Evolutionary conservation across 208 protist genomes (phyloP).

Genomic region (Naegleria lovaniensis): DNA sequence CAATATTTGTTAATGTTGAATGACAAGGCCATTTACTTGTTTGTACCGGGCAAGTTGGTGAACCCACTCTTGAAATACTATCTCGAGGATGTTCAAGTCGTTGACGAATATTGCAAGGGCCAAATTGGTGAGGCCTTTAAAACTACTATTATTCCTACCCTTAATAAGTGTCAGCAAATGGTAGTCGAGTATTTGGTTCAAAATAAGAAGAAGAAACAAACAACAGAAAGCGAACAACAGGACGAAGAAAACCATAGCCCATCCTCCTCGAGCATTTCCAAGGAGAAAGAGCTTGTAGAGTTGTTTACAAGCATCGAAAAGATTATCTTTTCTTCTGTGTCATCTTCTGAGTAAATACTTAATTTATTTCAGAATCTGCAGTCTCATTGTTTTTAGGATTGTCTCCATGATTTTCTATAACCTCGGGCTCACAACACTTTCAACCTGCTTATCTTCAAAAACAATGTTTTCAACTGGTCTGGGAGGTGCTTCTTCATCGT

Average conservation of each 20-base stretch:
- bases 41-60: not conserved
- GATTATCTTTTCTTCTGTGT: not conserved
- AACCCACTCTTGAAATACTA: not conserved
- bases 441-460: not conserved
- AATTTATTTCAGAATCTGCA: too few relatives aligned
- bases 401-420: not conserved
- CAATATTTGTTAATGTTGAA: not conserved
- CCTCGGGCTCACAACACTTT: not conserved
- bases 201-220: not conserved
- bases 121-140: not conserved
- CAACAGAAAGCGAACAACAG: too few relatives aligned
- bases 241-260: not conserved
- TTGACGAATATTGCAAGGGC: not conserved
- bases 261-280: not conserved
- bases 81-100: not conserved
- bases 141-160: not conserved
- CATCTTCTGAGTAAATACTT: not conserved
- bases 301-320: not conserved
- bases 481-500: not conserved
- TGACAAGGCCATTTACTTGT: not conserved
- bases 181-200: not conserved
- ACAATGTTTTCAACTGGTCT: not conserved
- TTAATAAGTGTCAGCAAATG: not conserved
- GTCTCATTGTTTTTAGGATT: too few relatives aligned
- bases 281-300: not conserved